Conservation (phyloP, 768 basidiomycete species). For the Boletus vermiculosoides region DNA sequence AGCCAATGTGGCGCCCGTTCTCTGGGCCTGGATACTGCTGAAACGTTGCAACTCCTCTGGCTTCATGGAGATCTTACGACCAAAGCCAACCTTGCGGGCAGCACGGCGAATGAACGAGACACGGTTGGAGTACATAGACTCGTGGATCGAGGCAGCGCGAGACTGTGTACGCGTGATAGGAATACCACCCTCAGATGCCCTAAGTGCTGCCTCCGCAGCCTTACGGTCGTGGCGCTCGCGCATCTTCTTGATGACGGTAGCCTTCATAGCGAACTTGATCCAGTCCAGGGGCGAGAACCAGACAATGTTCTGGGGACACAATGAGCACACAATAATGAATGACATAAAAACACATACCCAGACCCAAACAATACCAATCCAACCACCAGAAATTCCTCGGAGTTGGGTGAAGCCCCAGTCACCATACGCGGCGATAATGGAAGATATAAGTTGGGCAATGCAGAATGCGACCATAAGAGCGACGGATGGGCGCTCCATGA, state of each 20-base stretch:
- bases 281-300: conserved; percentile 96
- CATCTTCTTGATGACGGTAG: conserved; percentile 81
- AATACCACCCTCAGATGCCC: conserved; percentile 42
- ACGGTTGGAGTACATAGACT: conserved; percentile 93
- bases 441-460: conserved; percentile 90
- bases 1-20: conserved; percentile 74
- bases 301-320: conserved; percentile 67
- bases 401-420: conserved; percentile 95
- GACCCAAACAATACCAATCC: conserved; percentile 98
- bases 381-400: conserved; percentile 76
- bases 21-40: conserved; percentile 80
- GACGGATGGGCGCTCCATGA: conserved; percentile 90
- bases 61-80: conserved; percentile 74
- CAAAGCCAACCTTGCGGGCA: conserved; percentile 85
- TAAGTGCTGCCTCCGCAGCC: conserved; percentile 39
- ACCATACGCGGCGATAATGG: conserved; percentile 92
- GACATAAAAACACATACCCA: conserved; percentile 59
- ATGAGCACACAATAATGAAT: conserved; percentile 10
- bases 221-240: conserved; percentile 59
- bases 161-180: conserved; percentile 86
- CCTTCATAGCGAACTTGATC: conserved; percentile 97
- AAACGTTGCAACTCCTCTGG: conserved; percentile 85
- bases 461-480: conserved; percentile 91
- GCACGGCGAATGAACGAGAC: conserved; percentile 90
- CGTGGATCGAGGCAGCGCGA: conserved; percentile 85